phyloP scores from a whole-genome alignment of 1,284 basidiomycete species.

The Rhodotorula sp. region DNA sequence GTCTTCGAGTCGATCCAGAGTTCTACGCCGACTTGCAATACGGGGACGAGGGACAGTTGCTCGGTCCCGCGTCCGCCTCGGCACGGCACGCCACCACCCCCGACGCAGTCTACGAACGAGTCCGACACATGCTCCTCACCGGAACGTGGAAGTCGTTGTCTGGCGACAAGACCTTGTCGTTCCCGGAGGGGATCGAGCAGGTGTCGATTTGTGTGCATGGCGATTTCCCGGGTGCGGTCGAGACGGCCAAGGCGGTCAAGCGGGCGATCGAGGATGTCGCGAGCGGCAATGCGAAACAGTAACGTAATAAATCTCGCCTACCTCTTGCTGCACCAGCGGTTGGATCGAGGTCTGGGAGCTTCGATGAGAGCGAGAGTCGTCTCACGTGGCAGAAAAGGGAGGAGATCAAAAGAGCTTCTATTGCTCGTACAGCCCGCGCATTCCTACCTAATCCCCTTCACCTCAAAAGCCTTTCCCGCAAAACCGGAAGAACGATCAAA shows the following conservation, averaged over 20 bases:
- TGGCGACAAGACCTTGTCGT: conserved; percentile 52
- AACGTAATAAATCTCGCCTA: no score
- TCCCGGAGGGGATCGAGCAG: conserved; percentile 54
- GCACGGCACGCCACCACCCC: conserved; percentile 47
- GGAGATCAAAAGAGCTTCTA: neutral
- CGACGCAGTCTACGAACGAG: conserved; percentile 54
- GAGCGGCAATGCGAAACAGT: neutral
- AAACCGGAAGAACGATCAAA: no score
- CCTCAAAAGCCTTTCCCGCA: no score
- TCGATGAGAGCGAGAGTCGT: neutral
- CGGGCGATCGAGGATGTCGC: conserved; percentile 25
- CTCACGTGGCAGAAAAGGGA: neutral
- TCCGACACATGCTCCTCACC: conserved; percentile 55
- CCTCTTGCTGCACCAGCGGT: no score
- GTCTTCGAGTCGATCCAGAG: neutral
- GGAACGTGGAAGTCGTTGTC: conserved; percentile 50
- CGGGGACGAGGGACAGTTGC: conserved; percentile 47
- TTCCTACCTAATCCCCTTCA: no score
- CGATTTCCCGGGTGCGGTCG: conserved; percentile 56
- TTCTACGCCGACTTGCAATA: conserved; percentile 60
- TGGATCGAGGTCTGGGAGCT: neutral
- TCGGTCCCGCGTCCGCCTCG: conserved; percentile 56
- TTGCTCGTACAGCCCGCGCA: no score
- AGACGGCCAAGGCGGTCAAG: conserved; percentile 16
- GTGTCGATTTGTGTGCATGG: conserved; percentile 66